These are phyloP conservation scores for Yamadazyma epiphylla DNA, from an alignment of 1,139 yeast species.

Conservation along the genomic window DNA sequence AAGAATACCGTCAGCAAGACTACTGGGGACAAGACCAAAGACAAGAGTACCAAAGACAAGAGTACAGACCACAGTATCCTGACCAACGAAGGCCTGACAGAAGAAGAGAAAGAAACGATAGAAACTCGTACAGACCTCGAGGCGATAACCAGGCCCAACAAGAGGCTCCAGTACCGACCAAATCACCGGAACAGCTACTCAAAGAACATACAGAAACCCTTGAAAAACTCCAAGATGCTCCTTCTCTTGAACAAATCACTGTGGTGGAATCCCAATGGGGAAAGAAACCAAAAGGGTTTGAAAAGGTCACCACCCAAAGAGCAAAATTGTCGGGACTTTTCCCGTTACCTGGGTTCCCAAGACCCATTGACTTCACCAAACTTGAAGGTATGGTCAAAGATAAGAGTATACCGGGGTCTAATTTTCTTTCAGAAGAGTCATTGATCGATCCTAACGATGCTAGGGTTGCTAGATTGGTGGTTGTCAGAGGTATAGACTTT, in stretches of 20 bases:
- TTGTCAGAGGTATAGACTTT: slow-evolving; percentile 45
- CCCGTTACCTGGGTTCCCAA: slow-evolving; percentile 69
- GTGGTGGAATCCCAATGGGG: slow-evolving; percentile 67
- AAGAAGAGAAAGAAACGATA: background rate
- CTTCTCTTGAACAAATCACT: slow-evolving; percentile 30
- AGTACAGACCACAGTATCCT: too few species aligned
- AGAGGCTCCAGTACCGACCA: slow-evolving; percentile 2
- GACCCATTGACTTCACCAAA: slow-evolving; percentile 52
- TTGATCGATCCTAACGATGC: slow-evolving; percentile 53
- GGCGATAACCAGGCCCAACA: background rate
- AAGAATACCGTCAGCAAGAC: too few species aligned
- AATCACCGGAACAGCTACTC: slow-evolving; percentile 17
- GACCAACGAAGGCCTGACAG: too few species aligned
- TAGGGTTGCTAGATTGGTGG: slow-evolving; percentile 44
- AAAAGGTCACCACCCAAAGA: slow-evolving; percentile 68
- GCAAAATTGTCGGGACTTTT: slow-evolving; percentile 83
- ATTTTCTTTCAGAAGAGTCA: slow-evolving; percentile 34
- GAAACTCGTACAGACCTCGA: slow-evolving; percentile 1
- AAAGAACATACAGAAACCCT: slow-evolving; percentile 19
- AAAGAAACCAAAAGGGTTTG: slow-evolving; percentile 68
- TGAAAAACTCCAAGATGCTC: slow-evolving; percentile 16
- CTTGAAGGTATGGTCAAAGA: slow-evolving; percentile 46
- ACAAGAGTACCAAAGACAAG: too few species aligned
- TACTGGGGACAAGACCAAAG: too few species aligned
- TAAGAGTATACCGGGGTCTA: slow-evolving; percentile 37